Evolutionary conservation across 2,329 filamentous ascomycete species (phyloP).

Genomic region (Fonsecaea multimorphosa): DNA sequence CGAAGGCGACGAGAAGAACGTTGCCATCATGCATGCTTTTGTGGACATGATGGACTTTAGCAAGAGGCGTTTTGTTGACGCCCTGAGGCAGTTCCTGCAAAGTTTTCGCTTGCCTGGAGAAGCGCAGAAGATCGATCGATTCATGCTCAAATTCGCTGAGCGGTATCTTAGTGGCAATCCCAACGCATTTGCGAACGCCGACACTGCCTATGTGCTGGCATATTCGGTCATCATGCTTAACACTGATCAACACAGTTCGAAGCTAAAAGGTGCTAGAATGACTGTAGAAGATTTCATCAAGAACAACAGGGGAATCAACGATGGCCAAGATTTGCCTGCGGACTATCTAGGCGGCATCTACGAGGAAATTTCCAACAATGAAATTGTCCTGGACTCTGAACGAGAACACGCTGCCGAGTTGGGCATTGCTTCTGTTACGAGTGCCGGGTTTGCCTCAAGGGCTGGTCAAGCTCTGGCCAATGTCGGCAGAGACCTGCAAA

Average conservation of each 20-base stretch:
- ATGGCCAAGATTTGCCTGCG: conserved; percentile 88
- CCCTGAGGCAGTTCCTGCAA: conserved; percentile 88
- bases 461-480: conserved; percentile 90
- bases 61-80: conserved; percentile 89
- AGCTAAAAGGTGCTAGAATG: conserved; percentile 83
- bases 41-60: conserved; percentile 94
- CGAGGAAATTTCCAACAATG: conserved; percentile 87
- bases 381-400: conserved; percentile 94
- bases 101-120: conserved; percentile 94
- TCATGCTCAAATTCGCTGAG: conserved; percentile 99
- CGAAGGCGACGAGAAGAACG: conserved; percentile 89
- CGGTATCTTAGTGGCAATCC: conserved; percentile 94
- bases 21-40: conserved; percentile 98
- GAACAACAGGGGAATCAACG: conserved; percentile 98
- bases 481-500: conserved; percentile 86
- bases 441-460: conserved; percentile 75
- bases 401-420: conserved; percentile 84
- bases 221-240: conserved; percentile 98
- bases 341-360: conserved; percentile 90
- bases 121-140: conserved; percentile 98
- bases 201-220: conserved; percentile 93
- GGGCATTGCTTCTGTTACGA: conserved; percentile 66
- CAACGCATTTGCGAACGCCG: conserved; percentile 96
- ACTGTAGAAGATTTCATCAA: conserved; percentile 97
- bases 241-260: conserved; percentile 90